Evolutionary conservation across 2,329 filamentous ascomycete species (phyloP).

Genomic region (Fusarium camptoceras): DNA sequence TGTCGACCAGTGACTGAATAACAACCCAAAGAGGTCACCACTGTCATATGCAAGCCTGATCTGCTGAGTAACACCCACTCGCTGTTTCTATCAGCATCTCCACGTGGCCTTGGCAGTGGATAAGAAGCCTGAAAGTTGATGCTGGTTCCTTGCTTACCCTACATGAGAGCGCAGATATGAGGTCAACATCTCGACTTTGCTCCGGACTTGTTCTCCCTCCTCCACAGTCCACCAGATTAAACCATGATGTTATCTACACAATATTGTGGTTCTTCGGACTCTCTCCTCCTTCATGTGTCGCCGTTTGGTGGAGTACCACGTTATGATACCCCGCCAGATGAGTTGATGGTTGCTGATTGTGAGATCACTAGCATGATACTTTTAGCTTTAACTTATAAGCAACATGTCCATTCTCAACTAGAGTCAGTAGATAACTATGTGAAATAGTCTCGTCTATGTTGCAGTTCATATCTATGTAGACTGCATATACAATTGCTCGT

Average conservation of each 20-base stretch:
- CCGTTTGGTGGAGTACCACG: slow-evolving; percentile 1
- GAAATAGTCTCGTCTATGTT: neutral
- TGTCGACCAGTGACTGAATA: slow-evolving; percentile 17
- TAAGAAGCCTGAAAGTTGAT: slow-evolving; percentile 3
- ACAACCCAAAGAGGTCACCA: neutral
- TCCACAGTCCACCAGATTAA: neutral
- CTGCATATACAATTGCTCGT: neutral
- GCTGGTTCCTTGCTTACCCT: slow-evolving; percentile 8
- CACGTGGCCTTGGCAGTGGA: slow-evolving; percentile 46
- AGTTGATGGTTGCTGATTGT: neutral
- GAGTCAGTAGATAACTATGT: neutral
- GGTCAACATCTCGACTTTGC: neutral
- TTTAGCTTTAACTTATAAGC: neutral
- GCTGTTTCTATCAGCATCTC: slow-evolving; percentile 10
- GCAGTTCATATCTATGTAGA: neutral
- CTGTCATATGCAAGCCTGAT: slow-evolving; percentile 18
- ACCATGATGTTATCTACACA: neutral
- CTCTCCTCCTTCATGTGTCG: neutral
- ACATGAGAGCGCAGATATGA: neutral
- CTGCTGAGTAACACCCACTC: neutral
- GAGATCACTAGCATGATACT: neutral
- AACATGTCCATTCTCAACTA: neutral
- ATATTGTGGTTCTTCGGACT: slow-evolving; percentile 6
- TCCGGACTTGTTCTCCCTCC: neutral
- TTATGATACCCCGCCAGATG: neutral